Conservation (phyloP, 306 rosid genomes). For the Vigna unguiculata region DNA sequence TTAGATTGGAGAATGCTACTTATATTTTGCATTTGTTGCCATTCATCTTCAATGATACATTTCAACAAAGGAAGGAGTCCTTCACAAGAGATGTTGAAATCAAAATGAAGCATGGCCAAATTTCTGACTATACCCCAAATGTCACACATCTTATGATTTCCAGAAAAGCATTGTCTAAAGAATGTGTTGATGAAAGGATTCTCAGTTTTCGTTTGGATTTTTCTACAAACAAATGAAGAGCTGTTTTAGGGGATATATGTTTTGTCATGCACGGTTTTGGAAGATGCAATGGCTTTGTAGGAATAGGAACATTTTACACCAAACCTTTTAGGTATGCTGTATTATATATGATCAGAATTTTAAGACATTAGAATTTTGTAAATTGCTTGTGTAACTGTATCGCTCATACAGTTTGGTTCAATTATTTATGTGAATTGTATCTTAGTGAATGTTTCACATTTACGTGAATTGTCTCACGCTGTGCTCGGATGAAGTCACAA, state of each 20-base stretch:
- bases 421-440: slow-evolving; percentile 33
- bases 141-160: slow-evolving; percentile 30
- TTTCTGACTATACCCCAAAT: background rate
- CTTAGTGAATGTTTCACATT: background rate
- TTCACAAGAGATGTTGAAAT: slow-evolving; percentile 33
- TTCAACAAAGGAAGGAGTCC: slow-evolving; percentile 39
- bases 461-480: background rate
- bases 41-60: slow-evolving; percentile 38
- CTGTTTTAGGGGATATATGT: slow-evolving; percentile 42
- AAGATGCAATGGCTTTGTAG: slow-evolving; percentile 50
- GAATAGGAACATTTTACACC: slow-evolving; percentile 43
- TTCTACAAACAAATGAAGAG: slow-evolving; percentile 33
- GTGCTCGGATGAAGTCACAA: background rate
- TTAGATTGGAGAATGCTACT: slow-evolving; percentile 45
- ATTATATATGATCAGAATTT: slow-evolving; percentile 44
- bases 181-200: slow-evolving; percentile 48
- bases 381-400: slow-evolving; percentile 44
- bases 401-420: slow-evolving; percentile 45
- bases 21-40: slow-evolving; percentile 35
- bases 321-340: slow-evolving; percentile 46
- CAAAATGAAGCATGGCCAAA: slow-evolving; percentile 17
- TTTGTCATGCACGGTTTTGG: slow-evolving; percentile 51
- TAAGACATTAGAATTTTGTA: slow-evolving; percentile 51
- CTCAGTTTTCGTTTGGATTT: slow-evolving; percentile 36
- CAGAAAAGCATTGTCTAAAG: slow-evolving; percentile 28